Evolutionary conservation across 768 basidiomycete genomes (phyloP), one percentile per base, ranked within the genome.

Genomic region (Lactarius sanguifluus): DNA sequence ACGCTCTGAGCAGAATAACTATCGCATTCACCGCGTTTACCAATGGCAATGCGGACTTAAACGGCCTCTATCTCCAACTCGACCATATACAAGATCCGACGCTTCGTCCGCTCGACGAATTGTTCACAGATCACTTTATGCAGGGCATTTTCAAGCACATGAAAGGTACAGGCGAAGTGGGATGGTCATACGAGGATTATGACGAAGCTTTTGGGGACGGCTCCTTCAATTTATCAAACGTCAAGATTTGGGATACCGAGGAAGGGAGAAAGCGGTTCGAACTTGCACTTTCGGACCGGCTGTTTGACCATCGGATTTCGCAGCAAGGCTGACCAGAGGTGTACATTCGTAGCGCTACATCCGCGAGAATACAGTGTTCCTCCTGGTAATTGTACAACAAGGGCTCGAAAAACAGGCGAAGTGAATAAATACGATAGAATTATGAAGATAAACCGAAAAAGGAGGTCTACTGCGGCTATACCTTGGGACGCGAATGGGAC

Each of bases 91-190:
- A 43, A 20, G 58, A 64, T 25, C 40, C 58, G 20, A 59, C 58
- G 12, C 38, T 64, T 34, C 50, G 64, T 16, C 58, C 64, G 5
- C 64, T 64, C 8, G 64, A 64, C 10, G 64, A 59, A n/a, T 52
- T 64, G 30, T 30, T 64, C 40, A 59, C 30, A 10, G 50, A 64
- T 32, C 58, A 64, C 7, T 59, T 64, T 7, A 59, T 64, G 58
- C 64, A 64, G 9, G 58, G 64, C 6, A 10, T 64, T n/a, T 15
- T 52, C 38, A 59, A 52, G 16, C 13, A 64, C 47, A 32, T 65
- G 52, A 65, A 23, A 13, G 59, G 64, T 15, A 1, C 36, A 5
- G 63, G 50, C 16, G 64, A 64, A 18, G 6, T 40, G 7, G 20
- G 20, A 23, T 59, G 50, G 45, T 25, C 28, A 10, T 40, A 20